Base-by-base conservation (phyloP, 2,329 filamentous ascomycete genomes). In the Aspergillus sp. region DNA sequence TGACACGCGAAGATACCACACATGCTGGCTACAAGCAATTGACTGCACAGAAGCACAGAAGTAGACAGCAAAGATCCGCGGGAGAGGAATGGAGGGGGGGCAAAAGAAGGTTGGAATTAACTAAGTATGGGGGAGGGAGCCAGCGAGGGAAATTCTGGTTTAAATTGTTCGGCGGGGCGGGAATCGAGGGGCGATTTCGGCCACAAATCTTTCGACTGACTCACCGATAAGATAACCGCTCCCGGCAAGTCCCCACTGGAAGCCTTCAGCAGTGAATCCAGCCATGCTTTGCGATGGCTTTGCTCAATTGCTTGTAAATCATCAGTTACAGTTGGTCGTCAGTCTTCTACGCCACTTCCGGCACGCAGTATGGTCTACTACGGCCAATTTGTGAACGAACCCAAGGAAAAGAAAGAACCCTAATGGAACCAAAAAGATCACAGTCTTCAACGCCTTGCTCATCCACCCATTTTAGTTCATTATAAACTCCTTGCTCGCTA, bases 1-100 rank as follows among this genome's bases (percentile, higher is more conserved):
- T 97, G 91, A 81, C 93, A 97, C 72, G 92, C 93, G 79, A 97
- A 97, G 75, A 97, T 96, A 79, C 92, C 92, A 89, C 92, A 96
- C 92, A 96, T 96, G 71, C 77, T 90, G 83, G 65, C 74, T 76
- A 72, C 63, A 61, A 65, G 57, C 62, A 67, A 69, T 69, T 69
- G 64, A 62, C 45, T 42, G 46, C 32, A 46, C 56, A 54, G 63
- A 64, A 62, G 59, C 47, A 58, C 59, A 54, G 47, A 63, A 49
- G 52, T 32, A 54, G 49, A 60, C 52, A 54, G 53, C 49, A 49
- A 29, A 55, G 51, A 58, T 66, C 26, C 50, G 55, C 52, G 65
- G 46, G 53, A 61, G 53, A 50, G 49, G 46, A 49, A 59, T 20
- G 55, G 16, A 29, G 56, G 57, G 56, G 57, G 47, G 52, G 24